Evolutionary conservation across 164 flowering plant species (phyloP).

Genomic region (Stephania yunnanensis): DNA sequence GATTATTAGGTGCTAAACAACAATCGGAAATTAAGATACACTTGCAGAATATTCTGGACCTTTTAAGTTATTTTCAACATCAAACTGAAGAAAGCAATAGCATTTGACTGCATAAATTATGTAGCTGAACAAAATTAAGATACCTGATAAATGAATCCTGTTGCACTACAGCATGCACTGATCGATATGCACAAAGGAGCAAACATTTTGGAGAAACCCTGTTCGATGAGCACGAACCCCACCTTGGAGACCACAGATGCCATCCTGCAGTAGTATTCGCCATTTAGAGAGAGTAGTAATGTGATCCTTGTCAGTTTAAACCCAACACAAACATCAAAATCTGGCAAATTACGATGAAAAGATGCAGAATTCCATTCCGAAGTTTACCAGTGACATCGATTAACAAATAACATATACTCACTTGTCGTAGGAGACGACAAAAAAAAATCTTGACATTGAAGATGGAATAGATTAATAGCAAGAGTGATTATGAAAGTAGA

Average conservation of each 20-base stretch:
- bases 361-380: not conserved
- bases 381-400: not conserved
- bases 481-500: not conserved
- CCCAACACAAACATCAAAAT: not conserved
- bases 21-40: not conserved
- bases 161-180: slow-evolving; percentile 78
- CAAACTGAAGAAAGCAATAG: not conserved
- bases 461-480: not conserved
- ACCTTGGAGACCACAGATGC: slow-evolving; percentile 93
- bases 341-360: not conserved
- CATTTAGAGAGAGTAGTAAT: not conserved
- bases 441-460: not conserved
- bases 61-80: not conserved
- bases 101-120: not conserved
- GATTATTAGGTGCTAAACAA: not conserved
- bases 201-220: slow-evolving; percentile 65
- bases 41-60: not conserved
- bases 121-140: not conserved
- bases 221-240: slow-evolving; percentile 90
- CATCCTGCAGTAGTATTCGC: slow-evolving; percentile 52
- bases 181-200: slow-evolving; percentile 72
- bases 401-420: not conserved
- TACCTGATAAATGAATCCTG: slow-evolving; percentile 91
- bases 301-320: not conserved
- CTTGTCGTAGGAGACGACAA: not conserved